These are phyloP conservation scores for Periconia macrospinosa DNA, from an alignment of 2,329 filamentous ascomycete species.

Conservation along the genomic window DNA sequence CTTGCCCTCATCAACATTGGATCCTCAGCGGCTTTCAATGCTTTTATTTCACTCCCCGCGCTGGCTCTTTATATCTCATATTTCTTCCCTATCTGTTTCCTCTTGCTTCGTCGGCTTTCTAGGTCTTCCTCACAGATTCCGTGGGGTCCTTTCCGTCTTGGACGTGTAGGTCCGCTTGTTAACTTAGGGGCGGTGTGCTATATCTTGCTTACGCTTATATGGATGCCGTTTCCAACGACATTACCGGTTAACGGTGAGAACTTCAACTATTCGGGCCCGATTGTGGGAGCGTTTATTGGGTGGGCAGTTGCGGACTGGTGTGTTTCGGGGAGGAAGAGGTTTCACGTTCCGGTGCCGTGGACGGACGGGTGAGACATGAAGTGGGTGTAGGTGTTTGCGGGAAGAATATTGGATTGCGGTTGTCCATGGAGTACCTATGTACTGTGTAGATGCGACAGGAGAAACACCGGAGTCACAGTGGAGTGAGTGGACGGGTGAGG, in stretches of 20 bases:
- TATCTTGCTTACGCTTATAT: constrained; percentile 26
- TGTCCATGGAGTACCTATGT: no score
- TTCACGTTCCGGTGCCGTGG: no score
- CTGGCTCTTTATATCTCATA: constrained; percentile 37
- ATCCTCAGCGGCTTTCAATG: constrained; percentile 40
- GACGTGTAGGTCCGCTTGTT: constrained; percentile 23
- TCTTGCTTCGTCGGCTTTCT: constrained; percentile 23
- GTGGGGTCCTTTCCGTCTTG: constrained; percentile 33
- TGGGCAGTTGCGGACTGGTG: no score
- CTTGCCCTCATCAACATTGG: constrained; percentile 35
- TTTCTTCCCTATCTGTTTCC: constrained; percentile 33
- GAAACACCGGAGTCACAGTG: no score
- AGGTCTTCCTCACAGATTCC: constrained; percentile 16
- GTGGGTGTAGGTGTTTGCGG: no score
- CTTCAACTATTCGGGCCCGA: constrained; percentile 37
- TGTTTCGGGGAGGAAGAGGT: no score
- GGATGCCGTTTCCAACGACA: constrained; percentile 33
- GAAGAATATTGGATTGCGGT: no score
- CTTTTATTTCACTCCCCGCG: constrained; percentile 34
- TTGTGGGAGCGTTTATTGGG: constrained; percentile 25
- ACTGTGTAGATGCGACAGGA: no score
- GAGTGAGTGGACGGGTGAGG: no score
- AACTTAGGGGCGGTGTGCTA: constrained; percentile 30
- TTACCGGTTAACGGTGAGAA: constrained; percentile 30
- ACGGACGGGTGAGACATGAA: no score